Conservation (phyloP, 371 early-diverging fungal genomes). For the Mortierella sp. region DNA sequence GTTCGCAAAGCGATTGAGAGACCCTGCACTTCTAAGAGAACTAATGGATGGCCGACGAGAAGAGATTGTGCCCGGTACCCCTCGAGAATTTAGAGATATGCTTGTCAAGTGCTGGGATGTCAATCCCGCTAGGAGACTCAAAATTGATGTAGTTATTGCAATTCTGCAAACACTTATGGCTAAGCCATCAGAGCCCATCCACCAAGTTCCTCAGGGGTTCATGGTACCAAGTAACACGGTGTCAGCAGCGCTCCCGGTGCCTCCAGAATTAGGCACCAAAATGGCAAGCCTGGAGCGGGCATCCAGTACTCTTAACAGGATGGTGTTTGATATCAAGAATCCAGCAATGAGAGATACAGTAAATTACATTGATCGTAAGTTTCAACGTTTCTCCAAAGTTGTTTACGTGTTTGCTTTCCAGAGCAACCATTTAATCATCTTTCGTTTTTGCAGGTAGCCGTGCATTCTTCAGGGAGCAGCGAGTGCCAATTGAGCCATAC, state of each 20-base stretch:
- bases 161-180: constrained; percentile 47
- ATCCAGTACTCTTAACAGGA: constrained; percentile 36
- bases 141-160: constrained; percentile 36
- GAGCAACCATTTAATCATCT: not conserved
- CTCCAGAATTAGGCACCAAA: constrained; percentile 37
- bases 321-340: constrained; percentile 50
- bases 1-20: constrained; percentile 37
- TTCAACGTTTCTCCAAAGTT: not conserved
- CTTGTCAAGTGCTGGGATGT: constrained; percentile 53
- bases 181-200: constrained; percentile 26
- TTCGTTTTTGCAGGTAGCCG: constrained; percentile 19
- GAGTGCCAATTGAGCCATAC: constrained; percentile 15
- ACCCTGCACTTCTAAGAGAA: constrained; percentile 29
- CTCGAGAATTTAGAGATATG: constrained; percentile 32
- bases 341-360: constrained; percentile 42
- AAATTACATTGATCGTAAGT: constrained; percentile 40
- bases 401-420: not conserved
- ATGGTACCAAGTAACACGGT: constrained; percentile 38
- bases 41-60: constrained; percentile 44
- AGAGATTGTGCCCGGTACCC: constrained; percentile 40
- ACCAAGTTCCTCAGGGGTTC: constrained; percentile 29
- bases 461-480: constrained; percentile 27
- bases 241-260: constrained; percentile 46
- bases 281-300: constrained; percentile 52
- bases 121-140: constrained; percentile 18